Base-by-base conservation (phyloP, 768 basidiomycete genomes). In the Pulveroboletus sp. region DNA sequence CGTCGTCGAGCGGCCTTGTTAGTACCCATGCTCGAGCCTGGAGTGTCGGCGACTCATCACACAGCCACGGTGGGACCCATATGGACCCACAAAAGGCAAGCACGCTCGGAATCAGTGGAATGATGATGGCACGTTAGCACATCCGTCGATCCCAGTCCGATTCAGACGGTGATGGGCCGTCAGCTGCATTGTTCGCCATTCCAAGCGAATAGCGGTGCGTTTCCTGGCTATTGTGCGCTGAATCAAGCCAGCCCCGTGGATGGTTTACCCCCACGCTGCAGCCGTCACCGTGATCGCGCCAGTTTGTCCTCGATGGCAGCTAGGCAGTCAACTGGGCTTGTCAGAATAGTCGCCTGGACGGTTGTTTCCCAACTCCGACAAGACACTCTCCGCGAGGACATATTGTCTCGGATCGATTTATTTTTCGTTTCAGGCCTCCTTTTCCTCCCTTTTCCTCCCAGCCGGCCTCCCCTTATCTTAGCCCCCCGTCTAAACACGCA, bases 61-160 rank as follows among this genome's bases (percentile, higher is more conserved):
- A 65, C 71, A 68, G 72, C 73, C 73, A 74, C 73, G 35, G 48
- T 44, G 54, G 70, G 71, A 75, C 61, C 68, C 53, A 74, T 67
- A 69, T 66, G 62, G 73, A 67, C 65, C 71, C 60, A 67, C 70
- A 73, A 73, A 57, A 62, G 62, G 55, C 49, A 63, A 64, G 44
- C 36, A 45, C 34, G 46, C 13, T 43, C 36, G 39, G 39, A 40
- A 24, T 55, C 35, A 26, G 9, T 36, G 37, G 30, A 23, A 9
- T 29, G 27, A n/a, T n/a, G 20, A 38, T 27, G 41, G 32, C 35
- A 34, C 43, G 43, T 36, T 31, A 42, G 47, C 45, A 32, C 43
- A 29, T 6, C 6, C 27, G 58, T 60, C 54, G 56, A 60, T 55
- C 58, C 43, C 34, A 40, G 52, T 51, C 49, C 24, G 29, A 27